Conservation (phyloP, 495 filamentous ascomycete species). For the Achaetomiella virescens region DNA sequence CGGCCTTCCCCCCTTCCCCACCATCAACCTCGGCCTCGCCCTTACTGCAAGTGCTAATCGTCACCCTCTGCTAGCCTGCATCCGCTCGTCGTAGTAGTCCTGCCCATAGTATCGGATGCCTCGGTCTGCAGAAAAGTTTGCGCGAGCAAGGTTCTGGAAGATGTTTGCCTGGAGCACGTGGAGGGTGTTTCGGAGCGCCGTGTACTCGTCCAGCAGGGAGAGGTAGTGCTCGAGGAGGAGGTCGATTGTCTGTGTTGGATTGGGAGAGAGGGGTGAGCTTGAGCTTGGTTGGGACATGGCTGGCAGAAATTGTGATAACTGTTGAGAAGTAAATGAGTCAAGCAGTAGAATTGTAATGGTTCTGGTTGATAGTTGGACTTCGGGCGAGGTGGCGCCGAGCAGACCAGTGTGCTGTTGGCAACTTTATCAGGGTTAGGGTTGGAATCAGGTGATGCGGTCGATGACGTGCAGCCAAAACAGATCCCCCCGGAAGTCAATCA, state of each 20-base stretch:
- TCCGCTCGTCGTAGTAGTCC: conserved; percentile 66
- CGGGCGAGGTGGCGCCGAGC: too few relatives aligned
- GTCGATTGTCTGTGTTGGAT: conserved; percentile 46
- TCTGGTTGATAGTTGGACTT: too few relatives aligned
- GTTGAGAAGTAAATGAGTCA: too few relatives aligned
- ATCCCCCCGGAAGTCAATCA: background rate
- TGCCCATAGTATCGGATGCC: conserved; percentile 54
- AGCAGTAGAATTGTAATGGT: too few relatives aligned
- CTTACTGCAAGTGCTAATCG: conserved; percentile 6
- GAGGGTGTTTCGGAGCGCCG: conserved; percentile 51
- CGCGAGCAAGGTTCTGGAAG: conserved; percentile 55
- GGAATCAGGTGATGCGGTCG: background rate
- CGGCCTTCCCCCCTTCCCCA: background rate
- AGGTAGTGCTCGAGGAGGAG: conserved; percentile 64
- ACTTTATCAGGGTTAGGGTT: background rate
- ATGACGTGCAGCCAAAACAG: background rate
- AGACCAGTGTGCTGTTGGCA: background rate
- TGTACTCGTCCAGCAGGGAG: conserved; percentile 62
- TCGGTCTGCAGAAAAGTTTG: conserved; percentile 61
- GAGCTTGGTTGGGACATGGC: too few relatives aligned
- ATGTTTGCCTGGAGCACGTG: conserved; percentile 48
- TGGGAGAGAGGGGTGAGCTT: too few relatives aligned
- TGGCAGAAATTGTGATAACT: too few relatives aligned
- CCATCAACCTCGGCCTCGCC: background rate
- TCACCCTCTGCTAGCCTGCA: conserved; percentile 52